Percentiles rank a stretch among this genome's conserved stretches.
Evolutionary conservation across 495 filamentous ascomycete genomes (phyloP).

Genomic region (Xylaria sp.): DNA sequence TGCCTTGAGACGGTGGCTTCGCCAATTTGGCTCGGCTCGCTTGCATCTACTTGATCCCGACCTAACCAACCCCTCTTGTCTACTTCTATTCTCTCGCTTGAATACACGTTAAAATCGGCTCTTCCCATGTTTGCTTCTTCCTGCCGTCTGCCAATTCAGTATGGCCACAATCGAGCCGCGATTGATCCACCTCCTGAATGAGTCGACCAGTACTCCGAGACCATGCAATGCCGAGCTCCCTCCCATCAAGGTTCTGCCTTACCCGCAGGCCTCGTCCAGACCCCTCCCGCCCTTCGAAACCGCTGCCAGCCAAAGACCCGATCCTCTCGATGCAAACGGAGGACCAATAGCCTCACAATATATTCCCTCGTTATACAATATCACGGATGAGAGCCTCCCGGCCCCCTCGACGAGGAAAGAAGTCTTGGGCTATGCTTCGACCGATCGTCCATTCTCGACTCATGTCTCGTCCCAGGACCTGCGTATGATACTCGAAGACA

Average conservation of each 20-base stretch:
- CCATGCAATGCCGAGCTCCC: constrained; percentile 51
- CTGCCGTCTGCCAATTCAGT: constrained; percentile 42
- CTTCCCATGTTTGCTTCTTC: constrained; percentile 41
- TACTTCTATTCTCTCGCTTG: constrained; percentile 32
- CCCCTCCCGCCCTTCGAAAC: constrained; percentile 51
- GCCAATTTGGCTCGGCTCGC: constrained; percentile 19
- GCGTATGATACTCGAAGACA: constrained; percentile 55
- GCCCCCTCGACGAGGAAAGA: constrained; percentile 32
- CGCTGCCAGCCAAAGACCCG: constrained; percentile 48
- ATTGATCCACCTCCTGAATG: constrained; percentile 64
- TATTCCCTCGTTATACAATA: constrained; percentile 44
- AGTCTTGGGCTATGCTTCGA: constrained; percentile 18
- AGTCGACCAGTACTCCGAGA: constrained; percentile 47
- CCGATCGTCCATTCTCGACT: constrained; percentile 38
- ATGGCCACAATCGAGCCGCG: constrained; percentile 67
- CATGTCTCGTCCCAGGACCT: constrained; percentile 50
- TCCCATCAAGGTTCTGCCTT: constrained; percentile 50
- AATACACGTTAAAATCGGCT: constrained; percentile 24
- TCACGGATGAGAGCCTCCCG: constrained; percentile 37
- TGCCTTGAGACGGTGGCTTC: constrained; percentile 7
- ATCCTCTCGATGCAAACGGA: constrained; percentile 37
- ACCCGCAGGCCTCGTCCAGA: constrained; percentile 46
- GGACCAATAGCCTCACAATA: constrained; percentile 40
- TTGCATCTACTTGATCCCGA: neutral
- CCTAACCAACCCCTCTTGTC: neutral